Base-by-base conservation (phyloP, 108 stramenopile species). In the Cyclostephanos invisitatus region DNA sequence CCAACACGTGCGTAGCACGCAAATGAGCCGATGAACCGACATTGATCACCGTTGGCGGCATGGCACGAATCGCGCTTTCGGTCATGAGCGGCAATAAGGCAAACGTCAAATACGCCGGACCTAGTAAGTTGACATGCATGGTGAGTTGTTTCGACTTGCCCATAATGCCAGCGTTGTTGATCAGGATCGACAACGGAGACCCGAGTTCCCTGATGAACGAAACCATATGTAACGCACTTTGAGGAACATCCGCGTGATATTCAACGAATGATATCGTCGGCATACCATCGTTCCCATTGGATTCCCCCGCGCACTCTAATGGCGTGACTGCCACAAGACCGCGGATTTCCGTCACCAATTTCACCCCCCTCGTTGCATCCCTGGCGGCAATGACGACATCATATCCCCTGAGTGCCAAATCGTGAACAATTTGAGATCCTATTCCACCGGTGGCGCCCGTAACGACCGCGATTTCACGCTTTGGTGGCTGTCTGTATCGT, bases 111-210 rank as follows among this genome's bases (percentile, higher is more conserved):
- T 68, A 36, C 5, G 50, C 80, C 3, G 80, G 80, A 11, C 73
- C 80, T 12, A 80, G 21, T 22, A 80, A 62, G 40, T 80, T 80
- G 15, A 80, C 80, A 8, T 42, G 64, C 80, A 80, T 80, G 0
- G 80, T 73, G 24, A 74, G 44, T 60, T 60, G 62, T 70, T 80
- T 64, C 2, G 80, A 74, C 35, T 64, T 58, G 17, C 80, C 80
- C 80, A 80, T 80, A 29, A 80, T 74, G 0, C 80, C 80, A 1
- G 80, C 80, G 55, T 80, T 80, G 38, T 80, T 80, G 44, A 80
- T 66, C 47, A 80, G 62, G 27, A 68, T 55, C 22, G 44, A 44
- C 50, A 57, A 37, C 20, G 67, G 32, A n/a, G 35, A 17, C 5
- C 38, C 46, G 15, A 73, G 54, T 20, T 37, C 57, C 59, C 69